Base-by-base conservation (phyloP, 2,329 filamentous ascomycete species). In the Venturiaceae sp. region DNA sequence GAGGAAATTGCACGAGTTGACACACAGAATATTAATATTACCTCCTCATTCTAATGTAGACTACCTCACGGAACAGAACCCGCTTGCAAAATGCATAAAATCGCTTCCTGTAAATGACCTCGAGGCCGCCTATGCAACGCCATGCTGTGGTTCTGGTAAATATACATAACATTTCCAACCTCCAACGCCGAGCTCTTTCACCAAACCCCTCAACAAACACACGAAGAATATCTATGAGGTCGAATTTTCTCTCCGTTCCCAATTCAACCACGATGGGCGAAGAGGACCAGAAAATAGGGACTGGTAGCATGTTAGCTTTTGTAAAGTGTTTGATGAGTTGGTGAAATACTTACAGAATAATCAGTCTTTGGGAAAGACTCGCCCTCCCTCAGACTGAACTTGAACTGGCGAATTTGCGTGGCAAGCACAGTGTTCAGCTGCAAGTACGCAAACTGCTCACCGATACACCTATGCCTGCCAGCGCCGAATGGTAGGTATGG, bases 401-500 rank as follows among this genome's bases (percentile, higher is more conserved):
- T 92, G 77, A 96, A 89, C 57, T 84, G 71, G 54, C 90, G 82
- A 41, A 95, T 87, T 63, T 92, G 76, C 60, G 84, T 85, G 55
- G 86, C 90, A 13, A 86, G 77, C 64, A 97, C 95, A 47, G 90
- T 91, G 70, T 92, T 87, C 62, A 97, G 79, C 75, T 97, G 92
- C 60, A 95, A 80, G 70, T 95, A 95, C 65, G 92, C 92, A 72
- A 96, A 97, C 68, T 96, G 90, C 79, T 97, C 92, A 64, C 92
- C 92, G 68, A 97, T 96, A 75, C 92, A 97, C 64, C 92, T 82
- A 75, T 97, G 92, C 64, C 92, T 81, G 44, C 92, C 92, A 32
- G 92, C 92, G 60, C 92, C 92, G 69, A 97, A 97, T 1, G 92
- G 92, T 53, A 97, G 83, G 72, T 96, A 97, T 0, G 92, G 92